Evolutionary conservation across 2,329 filamentous ascomycete species (phyloP).

Genomic region (Didymella sp.): DNA sequence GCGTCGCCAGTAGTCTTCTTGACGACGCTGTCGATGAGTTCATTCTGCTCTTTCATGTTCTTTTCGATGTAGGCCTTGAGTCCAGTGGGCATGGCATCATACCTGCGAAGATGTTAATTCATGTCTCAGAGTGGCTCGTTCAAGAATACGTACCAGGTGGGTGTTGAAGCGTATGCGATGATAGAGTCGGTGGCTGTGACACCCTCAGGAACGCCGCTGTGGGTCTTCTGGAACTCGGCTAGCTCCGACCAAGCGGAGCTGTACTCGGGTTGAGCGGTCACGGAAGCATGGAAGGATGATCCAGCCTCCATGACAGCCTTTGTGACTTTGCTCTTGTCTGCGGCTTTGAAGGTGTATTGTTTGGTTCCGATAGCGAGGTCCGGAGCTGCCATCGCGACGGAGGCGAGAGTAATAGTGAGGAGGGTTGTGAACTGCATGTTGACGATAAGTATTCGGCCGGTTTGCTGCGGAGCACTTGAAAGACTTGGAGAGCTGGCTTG

Average conservation of each 20-base stretch:
- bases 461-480: too few species aligned
- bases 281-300: slow-evolving; percentile 2
- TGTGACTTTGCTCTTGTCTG: slow-evolving; percentile 4
- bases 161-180: slow-evolving; percentile 12
- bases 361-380: slow-evolving; percentile 5
- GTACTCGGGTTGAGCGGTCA: slow-evolving; percentile 14
- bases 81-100: slow-evolving; percentile 19
- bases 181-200: slow-evolving; percentile 17
- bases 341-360: background rate
- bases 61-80: slow-evolving; percentile 13
- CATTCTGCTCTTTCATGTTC: slow-evolving; percentile 6
- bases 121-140: background rate
- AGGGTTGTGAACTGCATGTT: slow-evolving; percentile 9
- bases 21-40: slow-evolving; percentile 7
- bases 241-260: slow-evolving; percentile 7
- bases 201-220: slow-evolving; percentile 12
- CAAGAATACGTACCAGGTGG: slow-evolving; percentile 12
- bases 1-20: slow-evolving; percentile 11
- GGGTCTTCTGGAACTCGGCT: slow-evolving; percentile 13
- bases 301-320: slow-evolving; percentile 6
- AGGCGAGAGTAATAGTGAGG: slow-evolving; percentile 5
- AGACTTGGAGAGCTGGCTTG: background rate
- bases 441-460: background rate
- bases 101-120: slow-evolving; percentile 9
- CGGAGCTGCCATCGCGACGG: slow-evolving; percentile 3